A percentile compares a stretch with the other conserved stretches of the same genome.
Conservation (phyloP, 805 yeast species). For the Lipomyces yamanashiensis region DNA sequence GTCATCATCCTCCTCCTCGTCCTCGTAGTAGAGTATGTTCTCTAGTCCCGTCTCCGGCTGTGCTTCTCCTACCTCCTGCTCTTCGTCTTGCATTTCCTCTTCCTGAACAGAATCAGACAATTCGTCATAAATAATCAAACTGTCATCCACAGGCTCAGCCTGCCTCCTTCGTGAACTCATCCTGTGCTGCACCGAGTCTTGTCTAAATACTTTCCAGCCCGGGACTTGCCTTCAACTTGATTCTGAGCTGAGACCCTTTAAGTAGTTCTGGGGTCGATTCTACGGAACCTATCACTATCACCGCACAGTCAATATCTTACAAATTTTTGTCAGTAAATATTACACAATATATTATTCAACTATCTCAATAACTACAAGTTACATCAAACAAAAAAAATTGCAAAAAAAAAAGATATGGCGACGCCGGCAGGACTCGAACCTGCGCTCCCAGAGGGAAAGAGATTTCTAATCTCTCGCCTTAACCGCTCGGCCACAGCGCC, state of each 20-base stretch:
- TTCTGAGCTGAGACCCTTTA: not conserved
- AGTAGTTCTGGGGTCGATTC: not conserved
- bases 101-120: not conserved
- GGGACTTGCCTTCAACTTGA: not conserved
- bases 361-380: not conserved
- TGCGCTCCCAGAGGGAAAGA: constrained; percentile 50
- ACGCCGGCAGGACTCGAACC: constrained; percentile 50
- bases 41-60: not conserved
- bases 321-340: not conserved
- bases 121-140: not conserved
- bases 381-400: not conserved
- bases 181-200: not conserved
- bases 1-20: constrained; percentile 29
- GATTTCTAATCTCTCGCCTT: constrained; percentile 50
- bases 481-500: constrained; percentile 50
- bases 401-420: constrained; percentile 37
- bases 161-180: not conserved
- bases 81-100: not conserved
- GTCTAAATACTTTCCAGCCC: not conserved
- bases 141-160: not conserved
- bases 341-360: not conserved
- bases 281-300: not conserved
- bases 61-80: not conserved
- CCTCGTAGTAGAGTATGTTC: constrained; percentile 7
- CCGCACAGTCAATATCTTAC: not conserved